Evolutionary conservation across 2,329 filamentous ascomycete species (phyloP), one percentile per base, ranked within the genome.

Genomic region (Fusarium goolgardi): DNA sequence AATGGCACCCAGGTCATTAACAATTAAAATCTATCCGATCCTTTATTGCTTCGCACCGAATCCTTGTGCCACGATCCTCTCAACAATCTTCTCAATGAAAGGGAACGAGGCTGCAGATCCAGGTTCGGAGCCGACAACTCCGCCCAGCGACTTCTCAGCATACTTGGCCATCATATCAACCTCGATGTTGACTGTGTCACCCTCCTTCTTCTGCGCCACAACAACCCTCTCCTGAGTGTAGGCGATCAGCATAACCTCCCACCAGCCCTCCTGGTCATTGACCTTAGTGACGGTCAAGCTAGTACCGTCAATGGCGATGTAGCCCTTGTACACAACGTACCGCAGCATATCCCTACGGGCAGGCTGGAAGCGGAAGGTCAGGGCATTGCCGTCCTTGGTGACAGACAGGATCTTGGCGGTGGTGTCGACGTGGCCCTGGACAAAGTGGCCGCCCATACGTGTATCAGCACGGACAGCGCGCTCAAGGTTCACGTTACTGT

Each of bases 381-480:
- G 79, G 9, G 96, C 93, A 80, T 98, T 97, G 59, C 95, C 94
- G 79, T 99, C 96, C 5, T 90, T 89, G 20, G 86, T 89, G 35
- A 91, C 86, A 43, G 87, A 86, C 39, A 90, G 76, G 63, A 99
- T 91, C 43, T 86, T 87, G 0, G 95, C 96, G 39, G 91, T 89
- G 13, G 93, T 95, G 80, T 99, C 96, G 63, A 99, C 95, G 79
- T 99, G 96, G 40, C 96, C 96, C 81, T 99, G 96, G 32, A 98
- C 95, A 75, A 98, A 97, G 81, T 99, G 96, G 1, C 96, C 96
- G 46, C 96, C 96, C 93, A 99, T 98, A 56, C 96, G 92, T 45
- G 95, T 97, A 74, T 91, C 88, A 6, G 94, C 93, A 20, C 91
- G 91, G 55, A 99, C 94, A 5, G 96, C 95, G 18, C 96, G 90